Conservation (phyloP, 1,284 basidiomycete species). For the Taiwanofungus camphoratus region DNA sequence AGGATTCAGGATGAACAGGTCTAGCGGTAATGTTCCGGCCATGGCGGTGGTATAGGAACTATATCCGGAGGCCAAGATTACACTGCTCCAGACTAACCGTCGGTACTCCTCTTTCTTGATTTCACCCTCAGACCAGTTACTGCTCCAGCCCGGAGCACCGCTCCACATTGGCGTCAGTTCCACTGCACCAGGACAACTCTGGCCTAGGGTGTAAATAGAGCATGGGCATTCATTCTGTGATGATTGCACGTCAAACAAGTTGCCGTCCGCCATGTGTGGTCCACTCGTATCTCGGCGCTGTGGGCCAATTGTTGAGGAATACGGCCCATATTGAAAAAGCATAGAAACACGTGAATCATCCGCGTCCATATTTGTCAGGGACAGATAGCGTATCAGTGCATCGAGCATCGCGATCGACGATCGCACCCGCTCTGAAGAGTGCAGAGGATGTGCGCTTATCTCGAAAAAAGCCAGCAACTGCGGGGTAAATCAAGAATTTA, state of each 20-base stretch:
- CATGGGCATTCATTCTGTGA: constrained; percentile 40
- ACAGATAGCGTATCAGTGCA: constrained; percentile 56
- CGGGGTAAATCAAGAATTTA: not conserved
- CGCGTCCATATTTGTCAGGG: constrained; percentile 44
- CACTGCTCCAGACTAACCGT: constrained; percentile 66
- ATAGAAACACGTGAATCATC: constrained; percentile 35
- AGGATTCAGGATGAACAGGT: constrained; percentile 59
- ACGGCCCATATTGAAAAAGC: no score
- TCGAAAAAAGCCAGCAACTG: constrained; percentile 70
- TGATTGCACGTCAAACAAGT: not conserved
- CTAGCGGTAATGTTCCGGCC: constrained; percentile 28
- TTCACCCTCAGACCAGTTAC: constrained; percentile 52
- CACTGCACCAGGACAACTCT: constrained; percentile 40
- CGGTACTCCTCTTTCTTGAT: constrained; percentile 65
- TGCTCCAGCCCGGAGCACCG: constrained; percentile 57
- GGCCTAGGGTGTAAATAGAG: constrained; percentile 43
- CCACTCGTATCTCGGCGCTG: no score
- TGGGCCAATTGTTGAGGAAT: no score
- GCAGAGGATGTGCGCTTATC: constrained; percentile 58
- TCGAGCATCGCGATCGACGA: constrained; percentile 60
- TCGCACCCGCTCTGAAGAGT: constrained; percentile 46
- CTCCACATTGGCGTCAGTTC: constrained; percentile 60
- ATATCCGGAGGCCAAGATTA: constrained; percentile 57
- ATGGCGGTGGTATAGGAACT: constrained; percentile 52
- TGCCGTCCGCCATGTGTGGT: no score